Conservation (phyloP, 192 early-diverging fungal genomes). For the Linnemannia exigua region DNA sequence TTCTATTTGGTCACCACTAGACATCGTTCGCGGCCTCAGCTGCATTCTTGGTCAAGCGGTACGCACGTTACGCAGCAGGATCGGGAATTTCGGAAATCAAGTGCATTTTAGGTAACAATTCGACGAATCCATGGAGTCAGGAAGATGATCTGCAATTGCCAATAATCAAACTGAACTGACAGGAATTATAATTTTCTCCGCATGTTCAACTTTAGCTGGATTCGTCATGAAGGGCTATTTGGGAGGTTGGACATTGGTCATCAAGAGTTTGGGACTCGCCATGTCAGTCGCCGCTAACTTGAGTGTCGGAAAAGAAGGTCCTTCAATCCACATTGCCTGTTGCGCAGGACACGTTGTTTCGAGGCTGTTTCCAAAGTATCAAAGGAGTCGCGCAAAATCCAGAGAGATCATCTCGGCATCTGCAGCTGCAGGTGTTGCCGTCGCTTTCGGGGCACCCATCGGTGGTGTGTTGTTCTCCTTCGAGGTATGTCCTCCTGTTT, state of each 20-base stretch:
- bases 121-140: background rate
- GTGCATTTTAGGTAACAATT: constrained; percentile 72
- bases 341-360: constrained; percentile 93
- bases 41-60: constrained; percentile 79
- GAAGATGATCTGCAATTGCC: background rate
- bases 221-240: constrained; percentile 96
- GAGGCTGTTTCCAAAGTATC: constrained; percentile 83
- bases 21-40: constrained; percentile 79
- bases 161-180: background rate
- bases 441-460: constrained; percentile 98
- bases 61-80: constrained; percentile 94
- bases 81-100: constrained; percentile 96
- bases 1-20: constrained; percentile 29
- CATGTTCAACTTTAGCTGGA: constrained; percentile 69
- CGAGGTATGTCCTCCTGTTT: constrained; percentile 45
- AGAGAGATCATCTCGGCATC: constrained; percentile 89
- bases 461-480: constrained; percentile 83
- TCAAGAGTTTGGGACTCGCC: constrained; percentile 93
- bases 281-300: constrained; percentile 91
- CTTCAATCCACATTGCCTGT: constrained; percentile 95
- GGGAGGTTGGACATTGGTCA: constrained; percentile 90
- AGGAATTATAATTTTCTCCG: background rate
- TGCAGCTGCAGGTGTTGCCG: constrained; percentile 96
- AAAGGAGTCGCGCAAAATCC: constrained; percentile 79
- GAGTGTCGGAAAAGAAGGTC: constrained; percentile 95